Evolutionary conservation across 495 filamentous ascomycete genomes (phyloP).

Genomic region (Rostrohypoxylon terebratum): DNA sequence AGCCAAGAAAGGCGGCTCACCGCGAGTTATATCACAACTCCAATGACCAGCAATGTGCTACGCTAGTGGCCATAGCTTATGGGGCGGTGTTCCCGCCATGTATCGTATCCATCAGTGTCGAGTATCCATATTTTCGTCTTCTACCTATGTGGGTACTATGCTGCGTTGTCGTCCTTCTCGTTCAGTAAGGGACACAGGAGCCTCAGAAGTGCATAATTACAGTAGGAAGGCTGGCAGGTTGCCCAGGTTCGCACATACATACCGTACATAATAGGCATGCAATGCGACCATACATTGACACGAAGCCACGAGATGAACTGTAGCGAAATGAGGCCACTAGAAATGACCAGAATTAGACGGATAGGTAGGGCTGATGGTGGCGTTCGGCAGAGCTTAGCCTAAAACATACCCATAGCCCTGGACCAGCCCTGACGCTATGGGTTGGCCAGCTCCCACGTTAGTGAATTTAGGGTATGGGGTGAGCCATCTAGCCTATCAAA

Average conservation of each 20-base stretch:
- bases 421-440: slow-evolving; percentile 28
- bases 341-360: slow-evolving; percentile 10
- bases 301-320: slow-evolving; percentile 8
- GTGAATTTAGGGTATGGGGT: neutral
- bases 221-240: neutral
- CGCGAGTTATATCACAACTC: slow-evolving; percentile 36
- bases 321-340: slow-evolving; percentile 17
- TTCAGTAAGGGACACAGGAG: slow-evolving; percentile 28
- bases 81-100: slow-evolving; percentile 33
- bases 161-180: slow-evolving; percentile 38
- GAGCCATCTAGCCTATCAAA: slow-evolving; percentile 18
- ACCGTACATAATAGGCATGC: slow-evolving; percentile 3
- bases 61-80: slow-evolving; percentile 38
- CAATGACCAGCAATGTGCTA: slow-evolving; percentile 22
- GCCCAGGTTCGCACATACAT: neutral
- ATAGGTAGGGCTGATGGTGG: slow-evolving; percentile 43
- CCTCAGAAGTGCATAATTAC: slow-evolving; percentile 11
- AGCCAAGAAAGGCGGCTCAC: slow-evolving; percentile 43
- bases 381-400: slow-evolving; percentile 32
- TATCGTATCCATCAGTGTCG: slow-evolving; percentile 22
- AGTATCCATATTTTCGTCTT: slow-evolving; percentile 30
- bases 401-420: slow-evolving; percentile 4
- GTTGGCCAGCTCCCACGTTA: slow-evolving; percentile 30
- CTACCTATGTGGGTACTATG: slow-evolving; percentile 37
- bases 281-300: slow-evolving; percentile 23